A percentile compares a stretch with the other conserved stretches of the same genome.
These are phyloP conservation scores for Cajanus cajan DNA, from an alignment of 306 rosid species.

Conservation along the genomic window DNA sequence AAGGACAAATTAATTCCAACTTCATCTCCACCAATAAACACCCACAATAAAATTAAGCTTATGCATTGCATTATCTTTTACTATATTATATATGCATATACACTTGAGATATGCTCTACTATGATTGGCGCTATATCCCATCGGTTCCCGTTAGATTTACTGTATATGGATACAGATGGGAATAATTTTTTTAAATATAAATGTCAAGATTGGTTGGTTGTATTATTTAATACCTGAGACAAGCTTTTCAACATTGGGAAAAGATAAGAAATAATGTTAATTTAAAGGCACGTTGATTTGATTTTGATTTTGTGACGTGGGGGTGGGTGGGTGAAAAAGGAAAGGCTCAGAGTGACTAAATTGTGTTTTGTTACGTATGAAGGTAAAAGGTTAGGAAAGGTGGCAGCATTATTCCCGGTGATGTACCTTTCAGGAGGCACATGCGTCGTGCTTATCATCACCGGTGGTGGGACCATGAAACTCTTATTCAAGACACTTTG, in stretches of 20 bases:
- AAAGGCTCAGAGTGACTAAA: background rate
- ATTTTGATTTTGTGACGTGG: background rate
- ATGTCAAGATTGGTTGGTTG: background rate
- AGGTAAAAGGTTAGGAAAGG: slow-evolving; percentile 40
- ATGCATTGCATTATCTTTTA: background rate
- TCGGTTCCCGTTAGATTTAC: background rate
- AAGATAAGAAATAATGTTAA: background rate
- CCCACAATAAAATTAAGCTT: background rate
- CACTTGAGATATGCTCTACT: background rate
- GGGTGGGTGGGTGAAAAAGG: background rate
- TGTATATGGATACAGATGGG: background rate
- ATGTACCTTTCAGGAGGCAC: slow-evolving; percentile 53
- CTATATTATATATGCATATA: background rate
- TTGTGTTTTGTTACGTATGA: background rate
- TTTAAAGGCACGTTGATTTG: background rate
- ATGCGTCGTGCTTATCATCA: slow-evolving; percentile 44
- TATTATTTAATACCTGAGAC: background rate
- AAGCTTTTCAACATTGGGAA: too few relatives aligned
- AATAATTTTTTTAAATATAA: background rate
- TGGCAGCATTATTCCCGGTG: slow-evolving; percentile 47
- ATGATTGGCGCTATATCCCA: background rate
- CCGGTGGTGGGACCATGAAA: slow-evolving; percentile 44
- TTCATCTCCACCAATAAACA: background rate
- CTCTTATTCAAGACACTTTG: slow-evolving; percentile 42
- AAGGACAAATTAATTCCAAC: background rate